phyloP scores from a whole-genome alignment of 2,329 filamentous ascomycete species.

The Incumbomyces delicatus region DNA sequence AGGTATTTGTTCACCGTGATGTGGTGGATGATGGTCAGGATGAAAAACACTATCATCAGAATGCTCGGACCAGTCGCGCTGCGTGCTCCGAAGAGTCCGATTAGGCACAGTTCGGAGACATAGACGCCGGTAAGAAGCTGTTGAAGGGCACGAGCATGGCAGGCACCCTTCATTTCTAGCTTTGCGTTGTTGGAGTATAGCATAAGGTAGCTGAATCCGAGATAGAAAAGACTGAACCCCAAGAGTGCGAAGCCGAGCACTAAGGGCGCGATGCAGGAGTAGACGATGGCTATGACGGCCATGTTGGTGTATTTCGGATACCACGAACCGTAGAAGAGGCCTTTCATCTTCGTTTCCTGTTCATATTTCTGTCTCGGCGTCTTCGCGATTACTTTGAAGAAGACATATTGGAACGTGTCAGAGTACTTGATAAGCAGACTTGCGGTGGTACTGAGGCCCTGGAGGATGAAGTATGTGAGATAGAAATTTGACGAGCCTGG shows the following conservation, averaged over 20 bases:
- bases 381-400: conserved; percentile 22
- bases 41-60: conserved; percentile 62
- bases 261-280: conserved; percentile 77
- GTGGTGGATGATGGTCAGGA: conserved; percentile 69
- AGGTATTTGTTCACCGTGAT: conserved; percentile 43
- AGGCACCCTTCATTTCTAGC: conserved; percentile 77
- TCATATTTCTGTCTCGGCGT: conserved; percentile 69
- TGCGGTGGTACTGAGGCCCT: conserved; percentile 61
- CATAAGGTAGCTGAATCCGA: conserved; percentile 83
- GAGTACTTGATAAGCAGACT: conserved; percentile 17
- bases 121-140: conserved; percentile 80
- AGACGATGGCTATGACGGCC: conserved; percentile 73
- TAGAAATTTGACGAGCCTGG: conserved; percentile 91
- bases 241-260: conserved; percentile 72
- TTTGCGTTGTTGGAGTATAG: conserved; percentile 74
- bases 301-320: conserved; percentile 75
- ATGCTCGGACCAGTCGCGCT: conserved; percentile 50
- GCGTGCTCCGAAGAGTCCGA: conserved; percentile 62
- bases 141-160: conserved; percentile 77
- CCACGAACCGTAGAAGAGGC: conserved; percentile 75
- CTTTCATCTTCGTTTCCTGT: conserved; percentile 64
- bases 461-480: conserved; percentile 87
- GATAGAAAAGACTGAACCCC: conserved; percentile 70
- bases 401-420: conserved; percentile 45
- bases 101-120: conserved; percentile 70